phyloP scores from a whole-genome alignment of 108 stramenopile genomes.

The Nannochloropsis salina region DNA sequence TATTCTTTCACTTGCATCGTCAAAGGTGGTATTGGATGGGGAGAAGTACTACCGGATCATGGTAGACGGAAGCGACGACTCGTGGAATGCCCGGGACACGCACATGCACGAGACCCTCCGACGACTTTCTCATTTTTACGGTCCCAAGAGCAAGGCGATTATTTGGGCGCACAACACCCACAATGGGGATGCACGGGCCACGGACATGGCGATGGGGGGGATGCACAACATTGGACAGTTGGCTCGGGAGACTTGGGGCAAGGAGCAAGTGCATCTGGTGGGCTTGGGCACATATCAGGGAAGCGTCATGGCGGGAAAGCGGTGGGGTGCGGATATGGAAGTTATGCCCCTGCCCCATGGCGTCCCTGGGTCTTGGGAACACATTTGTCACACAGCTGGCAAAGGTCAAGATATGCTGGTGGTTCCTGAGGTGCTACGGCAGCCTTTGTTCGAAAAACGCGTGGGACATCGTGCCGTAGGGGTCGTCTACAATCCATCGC shows the following conservation, averaged over 20 bases:
- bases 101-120: slow-evolving; percentile 17
- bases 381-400: background rate
- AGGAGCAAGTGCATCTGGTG: slow-evolving; percentile 17
- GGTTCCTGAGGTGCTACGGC: background rate
- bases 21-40: background rate
- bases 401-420: background rate
- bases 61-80: background rate
- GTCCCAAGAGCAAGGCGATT: background rate
- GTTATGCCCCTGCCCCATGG: background rate
- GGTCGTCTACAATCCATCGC: slow-evolving; percentile 1
- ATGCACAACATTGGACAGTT: slow-evolving; percentile 15
- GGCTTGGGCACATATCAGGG: background rate
- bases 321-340: slow-evolving; percentile 6
- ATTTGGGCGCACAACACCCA: slow-evolving; percentile 20
- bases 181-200: slow-evolving; percentile 3
- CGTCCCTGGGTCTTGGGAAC: background rate
- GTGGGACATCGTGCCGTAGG: background rate
- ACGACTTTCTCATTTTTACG: background rate
- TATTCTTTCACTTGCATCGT: no score
- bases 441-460: slow-evolving; percentile 20
- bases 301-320: background rate
- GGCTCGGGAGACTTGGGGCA: background rate
- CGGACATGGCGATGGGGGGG: background rate
- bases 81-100: slow-evolving; percentile 6
- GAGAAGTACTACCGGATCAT: slow-evolving; percentile 4